These are phyloP conservation scores for Lophiostoma macrostomum DNA, from an alignment of 495 filamentous ascomycete species.

Conservation along the genomic window DNA sequence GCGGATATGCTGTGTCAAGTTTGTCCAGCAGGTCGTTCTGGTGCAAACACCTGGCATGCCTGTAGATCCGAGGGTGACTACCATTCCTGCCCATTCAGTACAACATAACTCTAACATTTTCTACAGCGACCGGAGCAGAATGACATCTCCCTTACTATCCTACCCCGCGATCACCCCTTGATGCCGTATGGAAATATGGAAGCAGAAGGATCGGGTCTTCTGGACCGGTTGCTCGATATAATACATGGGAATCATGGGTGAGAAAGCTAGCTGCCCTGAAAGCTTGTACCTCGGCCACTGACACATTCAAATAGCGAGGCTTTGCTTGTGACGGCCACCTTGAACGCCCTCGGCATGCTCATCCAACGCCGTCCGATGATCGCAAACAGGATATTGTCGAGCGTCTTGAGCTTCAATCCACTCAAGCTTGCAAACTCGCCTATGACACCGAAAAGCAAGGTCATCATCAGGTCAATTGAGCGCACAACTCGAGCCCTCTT, in stretches of 20 bases:
- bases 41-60: slow-evolving; percentile 82
- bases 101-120: slow-evolving; percentile 4
- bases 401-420: slow-evolving; percentile 89
- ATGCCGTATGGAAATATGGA: slow-evolving; percentile 77
- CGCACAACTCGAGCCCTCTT: slow-evolving; percentile 82
- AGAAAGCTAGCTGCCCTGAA: slow-evolving; percentile 18
- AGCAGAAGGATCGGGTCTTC: slow-evolving; percentile 81
- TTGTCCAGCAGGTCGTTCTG: slow-evolving; percentile 87
- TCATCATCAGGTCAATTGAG: slow-evolving; percentile 89
- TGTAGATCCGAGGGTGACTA: slow-evolving; percentile 72
- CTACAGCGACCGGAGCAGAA: slow-evolving; percentile 73
- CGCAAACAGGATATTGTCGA: slow-evolving; percentile 76
- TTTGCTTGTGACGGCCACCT: slow-evolving; percentile 83
- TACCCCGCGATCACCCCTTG: slow-evolving; percentile 76
- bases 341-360: slow-evolving; percentile 80
- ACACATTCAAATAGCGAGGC: slow-evolving; percentile 73
- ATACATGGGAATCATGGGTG: slow-evolving; percentile 85
- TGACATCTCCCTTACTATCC: slow-evolving; percentile 80
- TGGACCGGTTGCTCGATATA: slow-evolving; percentile 83
- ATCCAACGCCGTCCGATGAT: slow-evolving; percentile 76
- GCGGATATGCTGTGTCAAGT: slow-evolving; percentile 93
- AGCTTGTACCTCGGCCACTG: slow-evolving; percentile 21
- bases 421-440: slow-evolving; percentile 71
- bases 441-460: slow-evolving; percentile 71
- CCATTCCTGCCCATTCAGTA: neutral